Base-by-base conservation (phyloP, 2,329 filamentous ascomycete species). In the Beauveria pseudobassiana region DNA sequence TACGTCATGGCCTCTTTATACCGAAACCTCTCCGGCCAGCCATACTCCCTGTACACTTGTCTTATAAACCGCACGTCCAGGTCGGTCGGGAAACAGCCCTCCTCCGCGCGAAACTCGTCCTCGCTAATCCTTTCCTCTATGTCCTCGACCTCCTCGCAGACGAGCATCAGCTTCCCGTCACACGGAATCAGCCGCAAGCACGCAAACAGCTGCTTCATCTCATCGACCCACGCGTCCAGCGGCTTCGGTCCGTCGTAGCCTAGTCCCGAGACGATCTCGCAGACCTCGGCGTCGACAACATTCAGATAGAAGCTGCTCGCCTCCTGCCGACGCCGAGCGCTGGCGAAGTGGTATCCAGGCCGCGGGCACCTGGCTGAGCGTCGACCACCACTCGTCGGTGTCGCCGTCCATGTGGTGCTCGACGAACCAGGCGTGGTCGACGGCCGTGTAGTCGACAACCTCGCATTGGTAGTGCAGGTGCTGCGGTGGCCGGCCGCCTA, bases 21-120 rank as follows among this genome's bases (percentile, higher is more conserved):
- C 34, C 65, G 66, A 63, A 73, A 75, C 34, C 67, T 56, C 46
- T 72, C 60, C 8, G 71, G 73, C 72, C 72, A 74, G 22, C 71
- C 69, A 55, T 75, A 66, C 30, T 68, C 65, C 10, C 67, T 66
- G 56, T 72, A 74, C 26, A 74, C 66, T 9, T 66, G 65, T 34
- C 61, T 60, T 1, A 63, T 62, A 24, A 66, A 66, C 54, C 64
- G 64, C 22, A 63, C 43, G 26, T 67, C 65, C 43, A 65, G 60
- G 14, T 68, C 59, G 2, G 64, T 66, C 18, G 43, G 26, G 49
- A 50, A 63, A 5, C 49, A 52, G 46, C 48, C 28, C 51, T 58
- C 54, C 50, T 59, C 46, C 38, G 48, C 48, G 51, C 63, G 46
- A 61, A 68, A 57, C 60, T 67, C 52, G 43, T 69, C 66, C 34